These are phyloP conservation scores for Rheum nobile DNA, from an alignment of 148 eudicot species.

Conservation along the genomic window DNA sequence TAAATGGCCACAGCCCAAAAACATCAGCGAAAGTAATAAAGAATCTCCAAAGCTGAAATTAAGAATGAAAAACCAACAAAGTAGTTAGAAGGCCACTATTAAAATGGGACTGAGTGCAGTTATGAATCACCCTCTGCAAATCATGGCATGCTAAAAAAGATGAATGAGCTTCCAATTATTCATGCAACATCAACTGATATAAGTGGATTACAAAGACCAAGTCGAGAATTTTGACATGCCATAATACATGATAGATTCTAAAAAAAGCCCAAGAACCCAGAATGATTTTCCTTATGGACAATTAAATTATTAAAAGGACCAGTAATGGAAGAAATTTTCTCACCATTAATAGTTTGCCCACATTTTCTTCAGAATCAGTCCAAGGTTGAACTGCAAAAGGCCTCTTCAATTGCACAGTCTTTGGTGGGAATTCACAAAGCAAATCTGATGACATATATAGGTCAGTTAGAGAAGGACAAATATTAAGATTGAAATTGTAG, in stretches of 20 bases:
- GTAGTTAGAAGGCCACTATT: background rate
- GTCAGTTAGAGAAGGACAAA: background rate
- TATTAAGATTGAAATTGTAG: background rate
- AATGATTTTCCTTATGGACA: background rate
- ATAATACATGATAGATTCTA: background rate
- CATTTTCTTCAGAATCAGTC: slow-evolving; percentile 66
- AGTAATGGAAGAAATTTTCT: slow-evolving; percentile 11
- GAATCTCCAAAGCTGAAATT: slow-evolving; percentile 79
- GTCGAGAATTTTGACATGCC: background rate
- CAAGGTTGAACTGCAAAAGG: slow-evolving; percentile 70
- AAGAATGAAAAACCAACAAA: slow-evolving; percentile 3
- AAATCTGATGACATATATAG: slow-evolving; percentile 31
- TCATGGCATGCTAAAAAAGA: background rate
- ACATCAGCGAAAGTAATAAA: slow-evolving; percentile 76
- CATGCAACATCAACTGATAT: background rate
- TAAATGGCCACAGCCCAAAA: slow-evolving; percentile 92
- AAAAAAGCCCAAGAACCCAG: background rate
- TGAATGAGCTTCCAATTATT: background rate
- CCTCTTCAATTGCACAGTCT: slow-evolving; percentile 53
- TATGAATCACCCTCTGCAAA: background rate
- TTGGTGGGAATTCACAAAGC: slow-evolving; percentile 68
- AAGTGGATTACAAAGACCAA: background rate
- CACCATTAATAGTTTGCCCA: slow-evolving; percentile 91
- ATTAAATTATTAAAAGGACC: background rate
- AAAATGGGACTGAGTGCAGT: background rate